Evolutionary conservation across 2,329 filamentous ascomycete species (phyloP).

Genomic region (Paracoccidioides lutzii): DNA sequence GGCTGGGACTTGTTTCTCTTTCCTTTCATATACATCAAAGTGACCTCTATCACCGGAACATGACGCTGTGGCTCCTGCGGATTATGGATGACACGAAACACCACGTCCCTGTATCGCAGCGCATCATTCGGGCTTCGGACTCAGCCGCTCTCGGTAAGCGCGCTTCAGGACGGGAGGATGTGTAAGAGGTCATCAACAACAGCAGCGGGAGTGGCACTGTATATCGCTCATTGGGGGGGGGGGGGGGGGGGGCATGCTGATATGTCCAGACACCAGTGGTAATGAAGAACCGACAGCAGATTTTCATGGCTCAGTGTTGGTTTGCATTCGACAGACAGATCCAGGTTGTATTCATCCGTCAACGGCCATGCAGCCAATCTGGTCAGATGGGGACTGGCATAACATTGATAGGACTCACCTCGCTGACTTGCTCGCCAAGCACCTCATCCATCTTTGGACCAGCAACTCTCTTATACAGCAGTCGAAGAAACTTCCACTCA

Average conservation of each 20-base stretch:
- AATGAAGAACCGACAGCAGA: neutral
- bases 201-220: neutral
- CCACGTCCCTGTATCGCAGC: neutral
- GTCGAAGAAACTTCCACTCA: no score
- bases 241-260: neutral
- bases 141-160: slow-evolving; percentile 1
- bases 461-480: no score
- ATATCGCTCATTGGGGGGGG: slow-evolving; percentile 2
- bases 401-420: no score
- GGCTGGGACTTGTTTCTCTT: slow-evolving; percentile 3
- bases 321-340: neutral
- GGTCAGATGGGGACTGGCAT: no score
- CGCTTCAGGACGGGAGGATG: neutral
- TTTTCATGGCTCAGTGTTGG: neutral
- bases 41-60: slow-evolving; percentile 1
- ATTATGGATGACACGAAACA: slow-evolving; percentile 1
- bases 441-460: no score
- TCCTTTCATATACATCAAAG: slow-evolving; percentile 1
- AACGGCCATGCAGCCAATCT: no score
- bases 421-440: no score
- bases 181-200: slow-evolving; percentile 1
- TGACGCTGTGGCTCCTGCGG: neutral
- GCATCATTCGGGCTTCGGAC: neutral
- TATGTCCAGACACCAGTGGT: slow-evolving; percentile 2
- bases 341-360: neutral